phyloP scores from a whole-genome alignment of 2,329 filamentous ascomycete genomes.

The Aspergillus udagawae region DNA sequence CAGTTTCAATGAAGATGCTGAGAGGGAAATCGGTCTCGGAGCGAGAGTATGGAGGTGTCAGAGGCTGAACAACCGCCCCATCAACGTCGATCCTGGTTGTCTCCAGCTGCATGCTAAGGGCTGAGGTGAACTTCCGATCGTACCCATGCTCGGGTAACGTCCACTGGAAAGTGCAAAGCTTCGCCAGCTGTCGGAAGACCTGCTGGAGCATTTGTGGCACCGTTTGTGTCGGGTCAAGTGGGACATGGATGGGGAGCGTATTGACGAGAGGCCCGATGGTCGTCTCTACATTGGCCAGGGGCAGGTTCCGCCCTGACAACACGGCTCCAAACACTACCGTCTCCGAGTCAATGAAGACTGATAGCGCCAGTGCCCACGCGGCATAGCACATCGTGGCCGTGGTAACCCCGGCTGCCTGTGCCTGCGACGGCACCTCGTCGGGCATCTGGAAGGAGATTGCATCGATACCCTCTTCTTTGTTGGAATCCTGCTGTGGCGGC shows the following conservation, averaged over 20 bases:
- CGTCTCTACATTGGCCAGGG: slow-evolving; percentile 2
- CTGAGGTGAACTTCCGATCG: slow-evolving; percentile 1
- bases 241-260: slow-evolving; percentile 22
- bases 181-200: neutral
- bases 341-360: no score
- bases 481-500: neutral
- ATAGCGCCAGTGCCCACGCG: no score
- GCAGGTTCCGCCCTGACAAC: no score
- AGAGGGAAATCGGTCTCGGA: no score
- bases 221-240: slow-evolving; percentile 3
- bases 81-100: neutral
- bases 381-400: no score
- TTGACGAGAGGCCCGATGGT: slow-evolving; percentile 36
- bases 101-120: slow-evolving; percentile 1
- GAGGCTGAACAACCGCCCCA: neutral
- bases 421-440: no score
- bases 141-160: slow-evolving; percentile 4
- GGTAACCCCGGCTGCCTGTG: no score
- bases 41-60: no score
- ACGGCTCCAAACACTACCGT: no score
- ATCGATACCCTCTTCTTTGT: neutral
- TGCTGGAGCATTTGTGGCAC: neutral
- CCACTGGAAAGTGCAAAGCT: neutral
- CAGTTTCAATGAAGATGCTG: no score
- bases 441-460: slow-evolving; percentile 2